Evolutionary conservation across 1,139 yeast genomes (phyloP), one percentile per base, ranked within the genome.

Genomic region (Hanseniaspora sp.): DNA sequence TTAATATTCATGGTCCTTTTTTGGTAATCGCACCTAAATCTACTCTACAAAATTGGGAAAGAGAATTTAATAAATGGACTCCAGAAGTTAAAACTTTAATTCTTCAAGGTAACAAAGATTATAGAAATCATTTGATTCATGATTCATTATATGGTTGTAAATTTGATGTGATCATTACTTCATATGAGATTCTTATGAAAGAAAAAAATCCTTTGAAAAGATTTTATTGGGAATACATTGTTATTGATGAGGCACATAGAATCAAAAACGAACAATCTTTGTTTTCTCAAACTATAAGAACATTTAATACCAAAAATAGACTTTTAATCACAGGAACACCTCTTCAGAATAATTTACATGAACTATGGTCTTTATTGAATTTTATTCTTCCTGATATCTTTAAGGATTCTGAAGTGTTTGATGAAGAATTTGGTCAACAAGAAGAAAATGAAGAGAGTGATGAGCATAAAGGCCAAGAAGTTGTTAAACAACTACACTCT

Each of bases 161-260:
- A 56, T 92, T 92, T 64, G 97, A 92, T 64, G 95, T 90, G 11
- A 76, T 86, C 56, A 78, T 92, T 56, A 86, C 96, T 0, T 86
- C 96, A 2, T 92, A 85, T 64, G 98, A 92, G 67, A 86, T 92
- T 79, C 94, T 90, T 29, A 82, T 92, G 45, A 76, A 92, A 56
- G 98, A 92, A 67, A 90, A 90, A 67, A 67, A 87, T 12, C 77
- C 80, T 48, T 75, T 92, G 60, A 84, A 83, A 64, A 87, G 87
- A 65, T 74, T 92, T 59, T 81, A 83, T 54, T 92, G 98, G 98
- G 90, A 90, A 69, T 92, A 90, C 65, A 82, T 92, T 56, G 79
- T 92, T 30, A 90, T 92, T 44, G 98, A 92, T 70, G 98, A 92
- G 68, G 98, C 97, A 1, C 98, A 92, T 66, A 78, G 97, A 65